Conservation (phyloP, 148 eudicot species). For the Amaranthus cruentus region DNA sequence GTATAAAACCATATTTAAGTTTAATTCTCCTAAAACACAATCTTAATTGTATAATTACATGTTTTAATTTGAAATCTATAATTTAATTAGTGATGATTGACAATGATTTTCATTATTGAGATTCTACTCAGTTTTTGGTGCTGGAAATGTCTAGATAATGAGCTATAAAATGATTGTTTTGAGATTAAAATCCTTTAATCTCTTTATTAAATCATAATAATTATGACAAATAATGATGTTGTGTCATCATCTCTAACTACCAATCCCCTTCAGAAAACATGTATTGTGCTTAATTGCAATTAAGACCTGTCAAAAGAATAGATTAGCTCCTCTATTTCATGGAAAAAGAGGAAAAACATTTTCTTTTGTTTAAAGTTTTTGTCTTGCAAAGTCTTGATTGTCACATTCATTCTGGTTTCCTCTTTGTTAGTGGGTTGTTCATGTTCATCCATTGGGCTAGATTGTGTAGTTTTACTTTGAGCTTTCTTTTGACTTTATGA, state of each 20-base stretch:
- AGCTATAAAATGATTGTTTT: slow-evolving; percentile 6
- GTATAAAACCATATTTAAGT: not conserved
- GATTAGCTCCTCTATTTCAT: not conserved
- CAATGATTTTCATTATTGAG: not conserved
- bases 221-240: not conserved
- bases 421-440: slow-evolving; percentile 14
- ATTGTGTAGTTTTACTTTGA: slow-evolving; percentile 25
- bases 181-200: not conserved
- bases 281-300: not conserved
- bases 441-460: slow-evolving; percentile 15
- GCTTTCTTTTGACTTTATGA: slow-evolving; percentile 27
- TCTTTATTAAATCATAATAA: not conserved
- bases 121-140: too few relatives aligned
- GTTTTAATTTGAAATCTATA: not conserved
- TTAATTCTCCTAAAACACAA: not conserved
- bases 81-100: not conserved
- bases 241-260: not conserved
- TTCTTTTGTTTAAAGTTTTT: slow-evolving; percentile 11
- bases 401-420: not conserved
- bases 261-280: not conserved
- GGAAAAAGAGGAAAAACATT: not conserved
- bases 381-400: not conserved
- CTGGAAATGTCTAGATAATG: not conserved
- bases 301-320: not conserved
- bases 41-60: not conserved